phyloP scores from a whole-genome alignment of 805 yeast genomes.

The Pichia californica region DNA sequence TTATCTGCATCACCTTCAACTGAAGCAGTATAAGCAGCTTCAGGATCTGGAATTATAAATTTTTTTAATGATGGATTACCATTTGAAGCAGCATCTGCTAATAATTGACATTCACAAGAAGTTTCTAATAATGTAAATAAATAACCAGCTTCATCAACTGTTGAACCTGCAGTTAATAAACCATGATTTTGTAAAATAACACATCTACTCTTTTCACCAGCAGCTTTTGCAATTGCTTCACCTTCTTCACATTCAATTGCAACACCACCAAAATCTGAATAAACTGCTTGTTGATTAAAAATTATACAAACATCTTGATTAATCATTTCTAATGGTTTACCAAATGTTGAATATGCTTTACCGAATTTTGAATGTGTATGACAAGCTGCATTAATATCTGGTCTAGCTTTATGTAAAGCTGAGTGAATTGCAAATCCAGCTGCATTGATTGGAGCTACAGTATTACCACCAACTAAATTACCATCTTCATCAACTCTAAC shows the following conservation, averaged over 20 bases:
- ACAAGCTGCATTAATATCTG: constrained; percentile 66
- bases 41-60: constrained; percentile 47
- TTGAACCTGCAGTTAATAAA: constrained; percentile 58
- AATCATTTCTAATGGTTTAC: constrained; percentile 65
- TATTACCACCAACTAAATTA: constrained; percentile 51
- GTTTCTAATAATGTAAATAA: constrained; percentile 58
- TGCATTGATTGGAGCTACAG: constrained; percentile 44
- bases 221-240: constrained; percentile 48
- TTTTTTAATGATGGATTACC: constrained; percentile 27
- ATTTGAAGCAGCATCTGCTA: constrained; percentile 48
- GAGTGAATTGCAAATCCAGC: constrained; percentile 71
- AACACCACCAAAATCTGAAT: constrained; percentile 69
- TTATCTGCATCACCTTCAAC: constrained; percentile 60
- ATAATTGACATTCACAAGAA: constrained; percentile 58
- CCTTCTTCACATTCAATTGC: constrained; percentile 67
- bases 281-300: constrained; percentile 60
- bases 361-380: constrained; percentile 64
- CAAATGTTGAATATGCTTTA: constrained; percentile 59
- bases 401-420: constrained; percentile 59
- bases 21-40: constrained; percentile 59
- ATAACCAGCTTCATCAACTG: constrained; percentile 72
- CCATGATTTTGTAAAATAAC: constrained; percentile 66
- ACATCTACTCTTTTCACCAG: constrained; percentile 51
- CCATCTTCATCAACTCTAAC: constrained; percentile 60
- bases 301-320: constrained; percentile 72